Evolutionary conservation across 2,329 filamentous ascomycete genomes (phyloP).

Genomic region (Ophiocordyceps polyrhachis-furcata): DNA sequence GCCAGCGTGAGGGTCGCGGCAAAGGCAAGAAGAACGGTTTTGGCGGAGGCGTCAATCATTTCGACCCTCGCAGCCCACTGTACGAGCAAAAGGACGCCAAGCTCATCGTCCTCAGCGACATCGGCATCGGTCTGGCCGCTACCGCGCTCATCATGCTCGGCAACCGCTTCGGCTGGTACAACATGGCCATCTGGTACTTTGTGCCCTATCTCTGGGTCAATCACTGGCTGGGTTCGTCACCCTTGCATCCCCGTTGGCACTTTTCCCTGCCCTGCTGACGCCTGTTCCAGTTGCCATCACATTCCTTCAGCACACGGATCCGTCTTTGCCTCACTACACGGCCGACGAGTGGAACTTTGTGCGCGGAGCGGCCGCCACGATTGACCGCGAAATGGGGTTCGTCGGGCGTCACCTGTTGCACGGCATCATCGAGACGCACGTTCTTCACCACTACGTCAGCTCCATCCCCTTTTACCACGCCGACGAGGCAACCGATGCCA

Average conservation of each 20-base stretch:
- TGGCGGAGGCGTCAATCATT: slow-evolving; percentile 80
- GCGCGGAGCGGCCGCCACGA: slow-evolving; percentile 83
- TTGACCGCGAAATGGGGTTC: slow-evolving; percentile 94
- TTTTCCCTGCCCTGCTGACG: slow-evolving; percentile 10
- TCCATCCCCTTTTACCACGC: slow-evolving; percentile 94
- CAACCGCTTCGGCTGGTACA: slow-evolving; percentile 63
- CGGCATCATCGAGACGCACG: slow-evolving; percentile 94
- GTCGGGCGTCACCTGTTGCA: slow-evolving; percentile 80
- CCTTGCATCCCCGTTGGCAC: background rate
- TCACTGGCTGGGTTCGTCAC: slow-evolving; percentile 82
- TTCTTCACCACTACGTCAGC: slow-evolving; percentile 93
- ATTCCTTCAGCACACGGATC: slow-evolving; percentile 93
- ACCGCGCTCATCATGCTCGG: slow-evolving; percentile 48
- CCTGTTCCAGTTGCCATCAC: slow-evolving; percentile 81
- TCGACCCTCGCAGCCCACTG: slow-evolving; percentile 69
- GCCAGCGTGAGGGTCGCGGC: slow-evolving; percentile 81
- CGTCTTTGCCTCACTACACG: slow-evolving; percentile 81
- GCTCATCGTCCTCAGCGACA: slow-evolving; percentile 68
- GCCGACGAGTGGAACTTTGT: slow-evolving; percentile 79
- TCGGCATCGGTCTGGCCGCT: slow-evolving; percentile 51
- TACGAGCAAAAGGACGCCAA: slow-evolving; percentile 85
- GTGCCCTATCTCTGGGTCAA: slow-evolving; percentile 94
- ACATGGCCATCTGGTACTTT: slow-evolving; percentile 88
- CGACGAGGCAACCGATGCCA: slow-evolving; percentile 83
- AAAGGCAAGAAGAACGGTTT: slow-evolving; percentile 78